phyloP scores from a whole-genome alignment of 768 basidiomycete species.

The Russula earlei region DNA sequence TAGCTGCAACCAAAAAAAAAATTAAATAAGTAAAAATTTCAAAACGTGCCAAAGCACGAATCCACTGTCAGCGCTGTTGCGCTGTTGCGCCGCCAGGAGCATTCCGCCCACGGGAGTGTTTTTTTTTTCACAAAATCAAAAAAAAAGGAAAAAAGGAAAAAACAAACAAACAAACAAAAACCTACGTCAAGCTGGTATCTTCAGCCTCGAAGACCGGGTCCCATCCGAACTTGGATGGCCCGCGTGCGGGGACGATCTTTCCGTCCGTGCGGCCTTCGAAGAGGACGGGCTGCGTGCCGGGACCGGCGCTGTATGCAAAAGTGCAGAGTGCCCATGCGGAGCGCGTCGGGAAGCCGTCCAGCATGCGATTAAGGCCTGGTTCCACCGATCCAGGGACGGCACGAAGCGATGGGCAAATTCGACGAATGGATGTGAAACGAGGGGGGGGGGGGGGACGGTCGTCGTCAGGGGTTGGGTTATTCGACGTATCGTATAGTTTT shows the following conservation, averaged over 20 bases:
- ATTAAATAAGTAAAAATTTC: background rate
- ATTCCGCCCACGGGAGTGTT: background rate
- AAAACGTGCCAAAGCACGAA: background rate
- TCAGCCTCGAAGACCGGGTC: conserved; percentile 78
- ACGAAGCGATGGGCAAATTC: too few species aligned
- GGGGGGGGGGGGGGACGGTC: too few species aligned
- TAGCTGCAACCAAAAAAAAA: conserved; percentile 33
- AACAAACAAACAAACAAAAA: background rate
- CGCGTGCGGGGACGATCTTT: conserved; percentile 78
- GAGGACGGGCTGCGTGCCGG: conserved; percentile 65
- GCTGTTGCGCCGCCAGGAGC: background rate
- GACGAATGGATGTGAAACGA: too few species aligned
- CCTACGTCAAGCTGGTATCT: conserved; percentile 68
- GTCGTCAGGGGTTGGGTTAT: background rate
- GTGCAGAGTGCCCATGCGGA: conserved; percentile 90
- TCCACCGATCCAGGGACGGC: too few species aligned
- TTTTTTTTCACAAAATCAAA: too few species aligned
- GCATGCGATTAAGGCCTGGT: conserved; percentile 72
- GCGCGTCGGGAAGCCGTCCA: conserved; percentile 65
- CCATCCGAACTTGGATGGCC: conserved; percentile 80
- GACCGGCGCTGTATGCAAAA: conserved; percentile 87
- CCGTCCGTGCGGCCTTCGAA: conserved; percentile 88
- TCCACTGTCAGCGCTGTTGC: background rate
- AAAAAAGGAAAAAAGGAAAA: too few species aligned
- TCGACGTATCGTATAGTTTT: background rate